Base-by-base conservation (phyloP, 441 rosid species). In the Gossypium armourianum region DNA sequence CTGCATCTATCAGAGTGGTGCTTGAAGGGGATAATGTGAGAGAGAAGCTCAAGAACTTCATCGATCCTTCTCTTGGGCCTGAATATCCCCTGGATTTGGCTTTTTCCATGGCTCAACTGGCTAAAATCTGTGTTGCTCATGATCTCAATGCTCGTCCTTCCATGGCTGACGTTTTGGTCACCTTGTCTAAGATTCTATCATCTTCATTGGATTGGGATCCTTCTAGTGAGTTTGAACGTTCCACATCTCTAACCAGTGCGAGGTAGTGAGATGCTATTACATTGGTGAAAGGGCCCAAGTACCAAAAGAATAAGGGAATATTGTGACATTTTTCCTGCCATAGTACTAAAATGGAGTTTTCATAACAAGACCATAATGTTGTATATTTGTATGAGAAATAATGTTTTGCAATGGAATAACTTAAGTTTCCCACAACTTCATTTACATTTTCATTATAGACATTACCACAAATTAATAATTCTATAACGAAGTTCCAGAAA, bases 141-240 rank as follows among this genome's bases (percentile, higher is more conserved):
- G 93, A 91, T 77, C 78, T 87, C 63, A 86, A 88, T 75, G 79
- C 84, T 54, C 93, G 98, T 2, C 88, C 88, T 4, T 71, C 81
- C 1, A 75, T 87, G 26, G 26, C 85, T 0, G 88, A 91, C 45
- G 87, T 86, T 66, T 52, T 87, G 54, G 23, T 73, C 28, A 86
- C 82, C 20, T 77, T 91, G 6, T 88, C 88, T 53, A 91, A 85
- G 90, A 87, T 91, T 26, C 83, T 83, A 1, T 91, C 95, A 4
- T 87, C 96, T 3, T 81, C 91, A 0, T 49, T 83, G 3, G 95
- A 90, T 75, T 91, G 96, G 97, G 96, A 93, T 81, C 95, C 97
- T 40, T 87, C 97, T 20, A 80, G 86, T 71, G 87, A 87, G 68
- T 81, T 83, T 7, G 71, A 85, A 4, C 74, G 70, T 54, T 88